Evolutionary conservation across 2,329 filamentous ascomycete genomes (phyloP).

Genomic region (Phyllosticta capitalensis): DNA sequence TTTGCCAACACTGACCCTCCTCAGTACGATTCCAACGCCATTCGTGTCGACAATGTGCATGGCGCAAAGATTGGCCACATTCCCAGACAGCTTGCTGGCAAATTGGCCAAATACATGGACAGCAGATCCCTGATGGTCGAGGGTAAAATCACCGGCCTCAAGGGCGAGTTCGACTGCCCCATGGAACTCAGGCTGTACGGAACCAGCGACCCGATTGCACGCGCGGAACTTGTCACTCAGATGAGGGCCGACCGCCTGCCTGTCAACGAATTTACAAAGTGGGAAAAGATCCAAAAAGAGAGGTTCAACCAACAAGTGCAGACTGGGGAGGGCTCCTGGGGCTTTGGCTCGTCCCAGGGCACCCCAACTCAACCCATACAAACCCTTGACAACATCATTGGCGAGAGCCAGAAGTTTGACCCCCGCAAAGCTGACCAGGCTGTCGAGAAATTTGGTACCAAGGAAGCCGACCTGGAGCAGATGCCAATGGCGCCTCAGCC

Average conservation of each 20-base stretch:
- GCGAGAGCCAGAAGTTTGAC: slow-evolving; percentile 57
- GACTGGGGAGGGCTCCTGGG: slow-evolving; percentile 6
- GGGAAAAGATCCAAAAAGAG: slow-evolving; percentile 42
- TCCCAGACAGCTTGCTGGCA: slow-evolving; percentile 55
- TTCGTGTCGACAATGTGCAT: slow-evolving; percentile 68
- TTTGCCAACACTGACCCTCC: not conserved
- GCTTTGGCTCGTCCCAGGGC: slow-evolving; percentile 14
- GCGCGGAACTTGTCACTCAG: slow-evolving; percentile 46
- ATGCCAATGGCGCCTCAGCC: slow-evolving; percentile 60
- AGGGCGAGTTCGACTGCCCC: slow-evolving; percentile 62
- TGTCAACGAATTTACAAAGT: slow-evolving; percentile 39
- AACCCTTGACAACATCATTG: slow-evolving; percentile 54
- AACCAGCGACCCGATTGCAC: slow-evolving; percentile 45
- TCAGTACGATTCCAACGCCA: slow-evolving; percentile 62
- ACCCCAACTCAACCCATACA: slow-evolving; percentile 28
- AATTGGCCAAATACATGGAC: slow-evolving; percentile 60
- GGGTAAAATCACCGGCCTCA: slow-evolving; percentile 57
- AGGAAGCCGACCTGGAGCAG: slow-evolving; percentile 53
- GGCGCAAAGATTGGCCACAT: slow-evolving; percentile 71
- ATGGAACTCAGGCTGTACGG: slow-evolving; percentile 62
- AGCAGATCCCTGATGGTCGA: slow-evolving; percentile 52
- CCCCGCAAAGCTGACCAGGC: slow-evolving; percentile 55
- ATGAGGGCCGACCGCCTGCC: slow-evolving; percentile 57
- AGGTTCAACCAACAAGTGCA: slow-evolving; percentile 28
- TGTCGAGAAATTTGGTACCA: slow-evolving; percentile 60